Evolutionary conservation across 371 early-diverging fungal genomes (phyloP).

Genomic region (Globomyces sp.): DNA sequence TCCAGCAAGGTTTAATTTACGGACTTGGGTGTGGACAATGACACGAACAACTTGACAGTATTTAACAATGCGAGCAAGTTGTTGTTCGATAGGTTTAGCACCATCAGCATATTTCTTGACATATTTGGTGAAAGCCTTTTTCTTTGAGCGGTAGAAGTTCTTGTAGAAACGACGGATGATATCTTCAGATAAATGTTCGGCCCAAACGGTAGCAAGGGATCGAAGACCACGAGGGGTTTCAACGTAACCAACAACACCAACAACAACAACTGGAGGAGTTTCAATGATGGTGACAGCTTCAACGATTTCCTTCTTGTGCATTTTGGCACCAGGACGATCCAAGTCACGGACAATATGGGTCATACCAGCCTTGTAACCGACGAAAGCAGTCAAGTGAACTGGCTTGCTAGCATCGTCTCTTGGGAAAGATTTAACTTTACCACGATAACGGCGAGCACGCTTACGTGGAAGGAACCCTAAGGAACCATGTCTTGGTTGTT

Average conservation of each 20-base stretch:
- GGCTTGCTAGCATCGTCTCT: conserved; percentile 95
- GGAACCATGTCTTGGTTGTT: conserved; percentile 70
- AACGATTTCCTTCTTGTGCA: conserved; percentile 99
- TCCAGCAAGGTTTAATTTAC: conserved; percentile 83
- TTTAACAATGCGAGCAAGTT: conserved; percentile 98
- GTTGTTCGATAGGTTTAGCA: conserved; percentile 85
- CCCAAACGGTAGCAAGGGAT: conserved; percentile 98
- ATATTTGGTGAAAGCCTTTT: conserved; percentile 99
- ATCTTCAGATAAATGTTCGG: conserved; percentile 98
- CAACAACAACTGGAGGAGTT: conserved; percentile 97
- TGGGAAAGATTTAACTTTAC: conserved; percentile 98
- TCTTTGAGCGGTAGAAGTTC: conserved; percentile 99
- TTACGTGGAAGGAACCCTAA: conserved; percentile 99
- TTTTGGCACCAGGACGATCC: conserved; percentile 98
- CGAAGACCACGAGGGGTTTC: conserved; percentile 98
- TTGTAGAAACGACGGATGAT: conserved; percentile 99
- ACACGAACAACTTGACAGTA: conserved; percentile 98
- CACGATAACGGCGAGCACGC: conserved; percentile 93
- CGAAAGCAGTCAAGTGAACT: conserved; percentile 98
- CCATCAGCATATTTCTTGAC: conserved; percentile 90
- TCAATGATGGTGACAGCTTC: conserved; percentile 99
- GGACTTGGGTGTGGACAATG: conserved; percentile 97
- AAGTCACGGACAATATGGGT: conserved; percentile 99
- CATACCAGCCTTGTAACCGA: conserved; percentile 99
- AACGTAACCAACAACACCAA: conserved; percentile 99